A percentile compares a stretch with the other conserved stretches of the same genome.
Conservation (phyloP, 345 rosid genomes). For the Moringa oleifera region DNA sequence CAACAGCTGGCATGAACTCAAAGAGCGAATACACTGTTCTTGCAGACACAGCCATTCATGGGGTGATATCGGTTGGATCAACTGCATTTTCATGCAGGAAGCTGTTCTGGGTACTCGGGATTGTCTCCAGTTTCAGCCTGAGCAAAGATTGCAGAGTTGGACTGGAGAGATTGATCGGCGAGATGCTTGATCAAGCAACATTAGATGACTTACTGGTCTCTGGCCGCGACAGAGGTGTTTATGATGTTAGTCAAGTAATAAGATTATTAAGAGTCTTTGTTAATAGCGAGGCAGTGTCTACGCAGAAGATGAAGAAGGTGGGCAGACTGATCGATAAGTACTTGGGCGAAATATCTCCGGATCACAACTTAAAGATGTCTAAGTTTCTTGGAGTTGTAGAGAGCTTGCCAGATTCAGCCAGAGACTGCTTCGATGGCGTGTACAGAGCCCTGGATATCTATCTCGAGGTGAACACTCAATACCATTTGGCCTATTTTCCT, state of each 20-base stretch:
- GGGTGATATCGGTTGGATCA: slow-evolving; percentile 37
- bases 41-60: slow-evolving; percentile 57
- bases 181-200: slow-evolving; percentile 62
- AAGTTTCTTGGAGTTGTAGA: slow-evolving; percentile 66
- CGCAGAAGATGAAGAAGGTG: slow-evolving; percentile 36
- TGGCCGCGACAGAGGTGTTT: slow-evolving; percentile 37
- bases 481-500: not conserved
- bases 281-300: slow-evolving; percentile 6
- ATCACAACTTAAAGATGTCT: slow-evolving; percentile 53
- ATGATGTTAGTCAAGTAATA: slow-evolving; percentile 55
- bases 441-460: slow-evolving; percentile 75
- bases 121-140: slow-evolving; percentile 43
- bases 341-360: slow-evolving; percentile 70
- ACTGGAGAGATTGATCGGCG: slow-evolving; percentile 63
- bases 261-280: slow-evolving; percentile 54
- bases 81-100: slow-evolving; percentile 59
- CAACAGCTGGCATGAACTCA: slow-evolving; percentile 1
- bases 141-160: slow-evolving; percentile 48
- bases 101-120: slow-evolving; percentile 48
- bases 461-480: slow-evolving; percentile 46
- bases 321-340: slow-evolving; percentile 58
- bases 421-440: slow-evolving; percentile 75
- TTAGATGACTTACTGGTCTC: slow-evolving; percentile 68
- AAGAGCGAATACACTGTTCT: slow-evolving; percentile 33
- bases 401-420: slow-evolving; percentile 67